Evolutionary conservation across 2,329 filamentous ascomycete species (phyloP), one percentile per base, ranked within the genome.

Genomic region (Aspergillus arachidicola): DNA sequence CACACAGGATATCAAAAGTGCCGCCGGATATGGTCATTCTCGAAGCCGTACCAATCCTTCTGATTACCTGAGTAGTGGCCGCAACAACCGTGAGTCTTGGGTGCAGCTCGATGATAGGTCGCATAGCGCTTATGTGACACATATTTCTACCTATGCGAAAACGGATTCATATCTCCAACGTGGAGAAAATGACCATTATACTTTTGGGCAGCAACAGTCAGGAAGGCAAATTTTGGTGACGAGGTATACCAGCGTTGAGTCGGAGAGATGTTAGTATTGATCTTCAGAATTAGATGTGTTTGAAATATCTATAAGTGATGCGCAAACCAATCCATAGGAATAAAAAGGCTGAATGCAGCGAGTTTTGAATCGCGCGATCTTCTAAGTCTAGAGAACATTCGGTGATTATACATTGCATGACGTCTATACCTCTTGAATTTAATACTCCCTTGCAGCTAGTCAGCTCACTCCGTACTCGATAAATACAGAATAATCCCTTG

Each of bases 1-100:
- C 48, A 63, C 60, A 0, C 67, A 69, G n/a, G 64, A 65, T 56
- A 64, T 69, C 26, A 69, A 69, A 21, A 61, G 26, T 28, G 61
- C 58, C 1, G 59, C 48, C 6, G 26, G 48, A 16, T 30, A 30
- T 28, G 26, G 63, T 1, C 38, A 11, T n/a, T 58, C 62, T 19
- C 46, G 54, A 21, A 60, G 34, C 23, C 32, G n/a, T 16, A 21
- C 28, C 28, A 32, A 45, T 36, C 12, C 48, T n/a, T 51, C 26
- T 0, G 26, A 32, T n/a, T 51, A 30, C 26, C 14, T 32, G 26
- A n/a, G 10, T 6, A n/a, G 6, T 10, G 28, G 26, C 26, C 48
- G 26, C 23, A 16, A 28, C 6, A 12, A 21, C 7, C 48, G 26
- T 30, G 48, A 51, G 4, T 51, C 48, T 6, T 51, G 48, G 48